phyloP scores from a whole-genome alignment of 306 rosid species.

The Ziziphus jujuba region DNA sequence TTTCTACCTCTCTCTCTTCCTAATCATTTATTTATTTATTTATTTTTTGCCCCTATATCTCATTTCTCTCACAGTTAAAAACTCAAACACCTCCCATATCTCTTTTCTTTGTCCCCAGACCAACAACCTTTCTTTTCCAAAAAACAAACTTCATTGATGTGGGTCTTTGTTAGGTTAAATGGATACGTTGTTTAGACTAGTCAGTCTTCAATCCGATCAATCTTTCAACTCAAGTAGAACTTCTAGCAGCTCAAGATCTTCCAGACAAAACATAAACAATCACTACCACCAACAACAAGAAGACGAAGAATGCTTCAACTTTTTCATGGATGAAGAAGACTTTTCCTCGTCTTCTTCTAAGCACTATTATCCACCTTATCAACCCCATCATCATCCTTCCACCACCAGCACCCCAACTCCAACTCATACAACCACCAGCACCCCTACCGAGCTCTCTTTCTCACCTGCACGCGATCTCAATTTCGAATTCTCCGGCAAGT shows the following conservation, averaged over 20 bases:
- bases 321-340: slow-evolving; percentile 98
- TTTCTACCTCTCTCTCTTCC: slow-evolving; percentile 3
- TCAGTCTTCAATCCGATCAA: slow-evolving; percentile 69
- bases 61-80: slow-evolving; percentile 47
- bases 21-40: slow-evolving; percentile 14
- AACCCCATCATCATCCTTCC: slow-evolving; percentile 28
- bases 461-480: slow-evolving; percentile 53
- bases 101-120: slow-evolving; percentile 11
- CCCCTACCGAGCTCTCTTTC: slow-evolving; percentile 39
- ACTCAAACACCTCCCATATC: slow-evolving; percentile 35
- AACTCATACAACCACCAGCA: slow-evolving; percentile 12
- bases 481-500: slow-evolving; percentile 62
- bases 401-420: slow-evolving; percentile 31
- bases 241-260: slow-evolving; percentile 76
- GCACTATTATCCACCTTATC: slow-evolving; percentile 55
- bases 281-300: slow-evolving; percentile 31
- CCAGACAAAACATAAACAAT: slow-evolving; percentile 41
- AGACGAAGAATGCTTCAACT: slow-evolving; percentile 93
- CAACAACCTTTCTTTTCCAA: slow-evolving; percentile 5
- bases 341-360: slow-evolving; percentile 84
- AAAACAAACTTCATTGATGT: slow-evolving; percentile 35
- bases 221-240: slow-evolving; percentile 78
- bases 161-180: slow-evolving; percentile 57
- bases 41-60: slow-evolving; percentile 25
- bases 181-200: slow-evolving; percentile 96